Percentiles rank a stretch among this genome's conserved stretches.
Conservation (phyloP, 495 filamentous ascomycete genomes). For the Neurospora terricola region DNA sequence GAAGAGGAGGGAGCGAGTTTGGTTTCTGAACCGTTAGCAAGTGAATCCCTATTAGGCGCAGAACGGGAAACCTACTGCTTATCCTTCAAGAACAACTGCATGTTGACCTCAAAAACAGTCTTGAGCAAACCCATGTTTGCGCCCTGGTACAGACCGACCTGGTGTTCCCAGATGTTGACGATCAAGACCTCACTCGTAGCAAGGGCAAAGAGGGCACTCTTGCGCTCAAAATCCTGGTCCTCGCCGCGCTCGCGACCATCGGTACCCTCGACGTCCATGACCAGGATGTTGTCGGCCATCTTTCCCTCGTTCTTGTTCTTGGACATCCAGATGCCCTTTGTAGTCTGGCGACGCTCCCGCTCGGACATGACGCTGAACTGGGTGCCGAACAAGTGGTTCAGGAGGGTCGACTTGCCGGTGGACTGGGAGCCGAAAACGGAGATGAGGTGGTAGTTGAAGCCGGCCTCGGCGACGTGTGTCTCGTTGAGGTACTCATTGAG, state of each 20-base stretch:
- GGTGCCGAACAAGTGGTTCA: conserved; percentile 93
- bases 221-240: conserved; percentile 97
- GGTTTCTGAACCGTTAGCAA: conserved; percentile 50
- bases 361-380: conserved; percentile 96
- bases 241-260: conserved; percentile 94
- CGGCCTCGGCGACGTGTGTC: conserved; percentile 70
- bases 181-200: conserved; percentile 97
- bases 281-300: conserved; percentile 96
- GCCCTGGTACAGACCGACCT: conserved; percentile 94
- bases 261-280: conserved; percentile 99
- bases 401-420: conserved; percentile 92
- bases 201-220: conserved; percentile 91
- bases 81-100: conserved; percentile 93
- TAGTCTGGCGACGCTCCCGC: conserved; percentile 80
- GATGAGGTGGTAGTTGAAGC: conserved; percentile 98
- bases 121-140: conserved; percentile 98
- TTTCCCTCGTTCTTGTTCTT: conserved; percentile 66
- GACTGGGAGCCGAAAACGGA: conserved; percentile 98
- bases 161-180: conserved; percentile 98
- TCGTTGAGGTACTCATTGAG: conserved; percentile 70
- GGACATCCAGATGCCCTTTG: conserved; percentile 98
- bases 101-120: conserved; percentile 96
- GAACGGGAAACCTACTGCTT: conserved; percentile 52
- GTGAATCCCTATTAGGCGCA: not conserved
- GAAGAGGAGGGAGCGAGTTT: conserved; percentile 85